These are phyloP conservation scores for Diplodia scrobiculata DNA, from an alignment of 2,329 filamentous ascomycete species.

Conservation along the genomic window DNA sequence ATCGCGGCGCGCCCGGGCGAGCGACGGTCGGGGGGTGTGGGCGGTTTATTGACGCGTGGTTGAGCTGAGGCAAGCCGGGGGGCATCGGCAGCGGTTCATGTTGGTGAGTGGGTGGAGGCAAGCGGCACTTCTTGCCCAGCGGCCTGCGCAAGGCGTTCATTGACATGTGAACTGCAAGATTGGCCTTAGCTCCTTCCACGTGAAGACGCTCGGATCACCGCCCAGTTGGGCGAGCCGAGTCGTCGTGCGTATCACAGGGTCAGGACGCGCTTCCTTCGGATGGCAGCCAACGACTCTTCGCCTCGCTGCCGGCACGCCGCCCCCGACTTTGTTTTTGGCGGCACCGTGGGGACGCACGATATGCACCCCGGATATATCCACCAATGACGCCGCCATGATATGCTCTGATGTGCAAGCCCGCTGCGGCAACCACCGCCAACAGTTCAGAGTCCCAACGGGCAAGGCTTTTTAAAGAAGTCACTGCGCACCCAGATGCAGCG, in stretches of 20 bases:
- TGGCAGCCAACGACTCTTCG: not conserved
- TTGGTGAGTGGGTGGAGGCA: conserved; percentile 18
- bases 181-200: conserved; percentile 11
- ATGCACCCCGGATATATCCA: conserved; percentile 20
- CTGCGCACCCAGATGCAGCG: not conserved
- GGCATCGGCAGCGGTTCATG: conserved; percentile 11
- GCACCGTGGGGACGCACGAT: conserved; percentile 5
- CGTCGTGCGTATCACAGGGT: not conserved
- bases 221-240: conserved; percentile 4
- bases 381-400: not conserved
- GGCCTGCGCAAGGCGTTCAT: conserved; percentile 13
- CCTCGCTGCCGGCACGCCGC: not conserved
- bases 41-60: conserved; percentile 3
- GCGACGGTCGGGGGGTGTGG: not conserved
- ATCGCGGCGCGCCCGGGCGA: not conserved
- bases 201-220: conserved; percentile 7
- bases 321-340: conserved; percentile 10
- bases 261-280: conserved; percentile 9
- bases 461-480: not conserved
- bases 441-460: not conserved
- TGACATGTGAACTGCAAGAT: conserved; percentile 17
- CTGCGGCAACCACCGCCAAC: conserved; percentile 10
- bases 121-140: conserved; percentile 9
- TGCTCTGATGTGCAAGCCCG: not conserved
- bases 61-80: not conserved